Conservation (phyloP, 108 stramenopile genomes). For the Pseudonitzschia delicatissima region DNA sequence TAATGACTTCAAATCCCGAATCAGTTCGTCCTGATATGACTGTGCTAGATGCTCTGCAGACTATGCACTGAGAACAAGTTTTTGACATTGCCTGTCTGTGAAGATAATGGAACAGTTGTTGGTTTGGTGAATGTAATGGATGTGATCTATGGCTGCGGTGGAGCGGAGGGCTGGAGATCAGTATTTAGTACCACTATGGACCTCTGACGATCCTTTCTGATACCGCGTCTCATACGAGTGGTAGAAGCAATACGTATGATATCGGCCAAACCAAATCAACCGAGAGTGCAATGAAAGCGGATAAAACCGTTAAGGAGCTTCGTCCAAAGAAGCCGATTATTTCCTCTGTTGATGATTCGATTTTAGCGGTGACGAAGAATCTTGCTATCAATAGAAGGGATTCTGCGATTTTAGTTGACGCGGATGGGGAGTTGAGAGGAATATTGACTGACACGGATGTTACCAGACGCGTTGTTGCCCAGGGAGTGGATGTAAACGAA, state of each 20-base stretch:
- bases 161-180: slow-evolving; percentile 80
- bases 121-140: slow-evolving; percentile 97
- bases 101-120: slow-evolving; percentile 74
- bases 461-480: slow-evolving; percentile 80
- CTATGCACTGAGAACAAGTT: slow-evolving; percentile 94
- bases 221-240: slow-evolving; percentile 23
- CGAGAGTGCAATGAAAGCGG: slow-evolving; percentile 11
- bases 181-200: slow-evolving; percentile 70
- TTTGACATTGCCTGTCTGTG: slow-evolving; percentile 89
- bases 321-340: slow-evolving; percentile 68
- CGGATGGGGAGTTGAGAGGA: slow-evolving; percentile 57
- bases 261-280: background rate
- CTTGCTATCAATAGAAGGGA: slow-evolving; percentile 66
- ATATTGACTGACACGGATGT: slow-evolving; percentile 87
- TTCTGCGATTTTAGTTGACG: slow-evolving; percentile 61
- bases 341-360: slow-evolving; percentile 28
- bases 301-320: slow-evolving; percentile 55
- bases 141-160: slow-evolving; percentile 75
- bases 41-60: slow-evolving; percentile 86
- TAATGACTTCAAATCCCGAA: slow-evolving; percentile 94
- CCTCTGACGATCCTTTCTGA: slow-evolving; percentile 62
- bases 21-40: slow-evolving; percentile 81
- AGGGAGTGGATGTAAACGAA: slow-evolving; percentile 50
- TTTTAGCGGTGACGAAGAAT: slow-evolving; percentile 56
- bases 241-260: background rate